These are phyloP conservation scores for Dorcoceras hygrometricum DNA, from an alignment of 257 asterid genomes.

Conservation along the genomic window DNA sequence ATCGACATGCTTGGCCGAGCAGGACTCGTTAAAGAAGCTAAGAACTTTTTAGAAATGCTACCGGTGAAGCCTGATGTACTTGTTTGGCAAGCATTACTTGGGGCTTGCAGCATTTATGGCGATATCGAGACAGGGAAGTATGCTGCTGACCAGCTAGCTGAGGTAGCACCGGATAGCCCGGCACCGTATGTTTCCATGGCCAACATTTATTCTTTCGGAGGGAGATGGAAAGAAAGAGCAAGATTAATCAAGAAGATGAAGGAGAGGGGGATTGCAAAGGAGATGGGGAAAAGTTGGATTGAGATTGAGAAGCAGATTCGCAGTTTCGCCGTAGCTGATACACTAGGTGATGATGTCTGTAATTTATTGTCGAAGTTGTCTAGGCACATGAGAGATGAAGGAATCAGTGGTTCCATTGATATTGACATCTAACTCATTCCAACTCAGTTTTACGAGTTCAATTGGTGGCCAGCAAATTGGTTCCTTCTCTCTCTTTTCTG, in stretches of 20 bases:
- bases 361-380: conserved; percentile 34
- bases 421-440: background rate
- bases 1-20: conserved; percentile 92
- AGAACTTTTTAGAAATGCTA: conserved; percentile 48
- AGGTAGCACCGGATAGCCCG: conserved; percentile 48
- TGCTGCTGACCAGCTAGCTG: conserved; percentile 63
- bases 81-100: conserved; percentile 86
- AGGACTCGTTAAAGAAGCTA: conserved; percentile 71
- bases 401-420: background rate
- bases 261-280: conserved; percentile 58
- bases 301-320: conserved; percentile 60
- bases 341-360: conserved; percentile 38
- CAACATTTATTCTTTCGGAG: conserved; percentile 62
- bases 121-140: conserved; percentile 60
- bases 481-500: too few relatives aligned
- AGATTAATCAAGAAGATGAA: conserved; percentile 60
- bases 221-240: conserved; percentile 82
- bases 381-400: conserved; percentile 66
- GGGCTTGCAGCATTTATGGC: conserved; percentile 60
- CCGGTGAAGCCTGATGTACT: conserved; percentile 51
- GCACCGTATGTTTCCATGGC: conserved; percentile 69
- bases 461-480: too few relatives aligned
- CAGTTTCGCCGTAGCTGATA: conserved; percentile 73
- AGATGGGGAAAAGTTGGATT: conserved; percentile 75
- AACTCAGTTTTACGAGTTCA: background rate